Conservation (phyloP, 306 rosid species). For the Castanospermum australe region DNA sequence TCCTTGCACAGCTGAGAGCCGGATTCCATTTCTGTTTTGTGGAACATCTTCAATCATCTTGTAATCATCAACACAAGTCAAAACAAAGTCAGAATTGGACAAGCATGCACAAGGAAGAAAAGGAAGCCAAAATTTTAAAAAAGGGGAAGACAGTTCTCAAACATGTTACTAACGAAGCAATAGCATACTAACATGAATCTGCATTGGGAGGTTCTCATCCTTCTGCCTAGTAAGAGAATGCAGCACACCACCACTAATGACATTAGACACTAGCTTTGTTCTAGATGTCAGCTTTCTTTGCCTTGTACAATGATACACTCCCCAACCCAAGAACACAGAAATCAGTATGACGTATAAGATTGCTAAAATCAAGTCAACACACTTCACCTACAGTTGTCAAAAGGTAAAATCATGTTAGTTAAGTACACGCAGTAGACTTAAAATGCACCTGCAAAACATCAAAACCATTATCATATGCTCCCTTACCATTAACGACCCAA, state of each 20-base stretch:
- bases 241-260: slow-evolving; percentile 42
- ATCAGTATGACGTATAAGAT: slow-evolving; percentile 65
- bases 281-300: slow-evolving; percentile 52
- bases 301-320: slow-evolving; percentile 55
- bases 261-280: slow-evolving; percentile 54
- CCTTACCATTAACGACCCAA: slow-evolving; percentile 83
- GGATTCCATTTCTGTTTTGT: slow-evolving; percentile 53
- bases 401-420: slow-evolving; percentile 35
- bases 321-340: slow-evolving; percentile 83
- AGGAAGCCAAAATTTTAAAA: background rate
- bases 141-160: slow-evolving; percentile 21
- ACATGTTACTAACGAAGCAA: slow-evolving; percentile 10
- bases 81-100: slow-evolving; percentile 17
- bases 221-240: slow-evolving; percentile 61
- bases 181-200: slow-evolving; percentile 50
- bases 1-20: slow-evolving; percentile 87
- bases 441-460: slow-evolving; percentile 23
- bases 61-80: slow-evolving; percentile 25
- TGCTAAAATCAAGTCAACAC: slow-evolving; percentile 69
- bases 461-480: slow-evolving; percentile 18
- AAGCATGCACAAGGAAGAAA: slow-evolving; percentile 20
- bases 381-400: slow-evolving; percentile 69
- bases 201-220: slow-evolving; percentile 78
- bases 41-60: slow-evolving; percentile 75
- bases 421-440: slow-evolving; percentile 6